phyloP scores from a whole-genome alignment of 495 filamentous ascomycete genomes.

The Penicillium cataractarum region DNA sequence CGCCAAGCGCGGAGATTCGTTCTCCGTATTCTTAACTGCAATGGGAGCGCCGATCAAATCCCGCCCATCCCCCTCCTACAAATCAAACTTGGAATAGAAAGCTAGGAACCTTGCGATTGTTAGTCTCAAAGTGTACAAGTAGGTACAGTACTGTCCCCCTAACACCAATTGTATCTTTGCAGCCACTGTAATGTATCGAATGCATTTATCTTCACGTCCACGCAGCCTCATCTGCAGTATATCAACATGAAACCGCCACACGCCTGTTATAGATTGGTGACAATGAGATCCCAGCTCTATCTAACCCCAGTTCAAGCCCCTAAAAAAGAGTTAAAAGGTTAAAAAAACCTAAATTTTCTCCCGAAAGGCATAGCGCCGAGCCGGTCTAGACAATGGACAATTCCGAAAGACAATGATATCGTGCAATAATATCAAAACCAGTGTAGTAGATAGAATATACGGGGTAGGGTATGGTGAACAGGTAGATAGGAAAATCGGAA shows the following conservation, averaged over 20 bases:
- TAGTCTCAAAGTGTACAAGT: neutral
- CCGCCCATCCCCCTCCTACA: neutral
- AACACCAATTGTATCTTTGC: neutral
- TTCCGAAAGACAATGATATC: neutral
- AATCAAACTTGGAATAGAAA: conserved; percentile 2
- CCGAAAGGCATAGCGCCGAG: neutral
- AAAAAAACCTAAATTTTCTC: neutral
- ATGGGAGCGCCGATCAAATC: conserved; percentile 8
- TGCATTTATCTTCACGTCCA: neutral
- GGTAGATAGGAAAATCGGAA: neutral
- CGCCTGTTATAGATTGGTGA: neutral
- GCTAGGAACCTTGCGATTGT: neutral
- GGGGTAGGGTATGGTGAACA: neutral
- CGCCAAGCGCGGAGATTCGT: conserved; percentile 15
- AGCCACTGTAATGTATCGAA: neutral
- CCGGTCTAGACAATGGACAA: conserved; percentile 16
- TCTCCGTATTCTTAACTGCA: conserved; percentile 19
- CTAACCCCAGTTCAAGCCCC: neutral
- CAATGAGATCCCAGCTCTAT: conserved; percentile 2
- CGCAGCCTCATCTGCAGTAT: conserved; percentile 4
- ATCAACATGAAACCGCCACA: conserved; percentile 12
- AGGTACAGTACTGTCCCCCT: neutral
- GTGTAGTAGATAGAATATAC: neutral
- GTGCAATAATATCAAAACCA: neutral
- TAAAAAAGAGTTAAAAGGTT: neutral